Conservation (phyloP, 2,329 filamentous ascomycete genomes). For the Penicillium sp. region DNA sequence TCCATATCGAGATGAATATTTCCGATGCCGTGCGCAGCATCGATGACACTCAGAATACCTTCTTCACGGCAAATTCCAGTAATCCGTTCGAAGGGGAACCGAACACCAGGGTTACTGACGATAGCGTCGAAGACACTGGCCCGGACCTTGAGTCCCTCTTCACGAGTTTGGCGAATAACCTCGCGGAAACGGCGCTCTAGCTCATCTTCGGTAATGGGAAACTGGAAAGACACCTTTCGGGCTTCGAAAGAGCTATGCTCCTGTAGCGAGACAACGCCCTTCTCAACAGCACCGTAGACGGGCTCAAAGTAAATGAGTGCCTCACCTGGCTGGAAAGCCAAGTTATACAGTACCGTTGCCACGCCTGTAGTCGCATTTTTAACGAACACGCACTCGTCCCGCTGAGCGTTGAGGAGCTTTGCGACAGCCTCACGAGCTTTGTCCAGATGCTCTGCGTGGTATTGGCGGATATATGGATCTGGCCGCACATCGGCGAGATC, state of each 20-base stretch:
- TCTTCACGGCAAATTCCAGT: conserved; percentile 62
- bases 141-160: conserved; percentile 60
- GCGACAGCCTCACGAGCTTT: conserved; percentile 64
- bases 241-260: conserved; percentile 59
- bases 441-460: conserved; percentile 62
- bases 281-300: conserved; percentile 75
- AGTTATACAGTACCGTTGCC: conserved; percentile 75
- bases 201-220: conserved; percentile 68
- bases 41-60: conserved; percentile 70
- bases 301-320: conserved; percentile 73
- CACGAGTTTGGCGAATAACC: conserved; percentile 55
- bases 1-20: conserved; percentile 70
- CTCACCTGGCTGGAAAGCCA: conserved; percentile 68
- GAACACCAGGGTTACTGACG: conserved; percentile 72
- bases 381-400: conserved; percentile 70
- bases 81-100: conserved; percentile 73
- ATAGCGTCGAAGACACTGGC: conserved; percentile 78
- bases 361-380: conserved; percentile 70
- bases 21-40: conserved; percentile 82
- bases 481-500: conserved; percentile 65
- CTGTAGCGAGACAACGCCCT: conserved; percentile 67
- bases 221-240: conserved; percentile 59
- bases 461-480: conserved; percentile 73
- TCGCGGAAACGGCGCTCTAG: conserved; percentile 61
- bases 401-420: conserved; percentile 62